Evolutionary conservation across 2,329 filamentous ascomycete genomes (phyloP), one percentile per base, ranked within the genome.

Genomic region (Ceratocystis destructans): DNA sequence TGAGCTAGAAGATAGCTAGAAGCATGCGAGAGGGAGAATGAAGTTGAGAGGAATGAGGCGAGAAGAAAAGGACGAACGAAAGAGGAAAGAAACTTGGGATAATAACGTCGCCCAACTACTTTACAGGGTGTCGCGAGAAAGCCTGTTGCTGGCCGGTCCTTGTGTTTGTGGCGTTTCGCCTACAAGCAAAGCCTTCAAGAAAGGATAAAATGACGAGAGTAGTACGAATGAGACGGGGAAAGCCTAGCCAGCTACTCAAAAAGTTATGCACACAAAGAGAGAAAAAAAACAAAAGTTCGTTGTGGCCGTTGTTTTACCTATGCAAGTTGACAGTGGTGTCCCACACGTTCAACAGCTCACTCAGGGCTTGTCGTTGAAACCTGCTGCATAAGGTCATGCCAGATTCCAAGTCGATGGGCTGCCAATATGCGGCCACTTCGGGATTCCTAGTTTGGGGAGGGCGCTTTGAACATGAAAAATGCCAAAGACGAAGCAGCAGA

Each of bases 381-480:
- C n/a, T 17, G 55, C 25, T 59, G 55, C 55, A 59, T 31, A 59
- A 41, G 55, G 55, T 59, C 55, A 59, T 59, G 55, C 55, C 55
- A 59, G 55, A 59, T 59, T 41, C 55, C 25, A 59, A 31, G 55
- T 59, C 55, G 55, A 59, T 59, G 17, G 37, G 55, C 55, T 59
- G 55, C 55, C 31, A 59, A 25, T 33, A 59, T 59, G 55, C 55
- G 55, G 55, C 55, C 55, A 59, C 55, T 59, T 59, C 28, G 55
- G 55, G 55, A 59, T 59, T 59, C 55, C 55, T 59, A 25, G 31
- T 59, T 59, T 7, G 55, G 55, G 33, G 17, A 53, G 12, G 37
- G 22, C 55, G 55, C 55, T 59, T 59, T 59, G 55, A 59, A 59
- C 55, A 59, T 41, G 8, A 15, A 41, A 41, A 41, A 41, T 41